A percentile compares a stretch with the other conserved stretches of the same genome.
These are phyloP conservation scores for Sphaerostilbella broomeana DNA, from an alignment of 2,329 filamentous ascomycete species.

Conservation along the genomic window DNA sequence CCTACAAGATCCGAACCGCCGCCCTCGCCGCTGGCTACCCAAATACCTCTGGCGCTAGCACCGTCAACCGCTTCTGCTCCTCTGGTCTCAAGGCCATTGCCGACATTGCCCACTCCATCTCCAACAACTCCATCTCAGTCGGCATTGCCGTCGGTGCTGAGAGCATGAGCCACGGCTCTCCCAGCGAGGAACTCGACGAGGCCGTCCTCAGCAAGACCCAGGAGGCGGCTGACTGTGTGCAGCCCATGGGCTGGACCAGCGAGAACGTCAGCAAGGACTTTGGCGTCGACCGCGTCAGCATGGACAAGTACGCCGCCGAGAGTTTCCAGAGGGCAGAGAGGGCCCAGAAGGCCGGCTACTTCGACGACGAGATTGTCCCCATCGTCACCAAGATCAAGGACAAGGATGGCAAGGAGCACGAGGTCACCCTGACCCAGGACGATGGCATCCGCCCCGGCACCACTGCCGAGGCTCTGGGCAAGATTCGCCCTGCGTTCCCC, in stretches of 20 bases:
- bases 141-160: conserved; percentile 87
- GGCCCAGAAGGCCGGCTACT: conserved; percentile 86
- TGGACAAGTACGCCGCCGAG: conserved; percentile 83
- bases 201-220: conserved; percentile 64
- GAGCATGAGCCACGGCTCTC: conserved; percentile 72
- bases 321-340: conserved; percentile 80
- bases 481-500: conserved; percentile 86
- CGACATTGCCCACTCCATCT: conserved; percentile 87
- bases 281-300: conserved; percentile 67
- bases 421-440: conserved; percentile 74
- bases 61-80: conserved; percentile 94
- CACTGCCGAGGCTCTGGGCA: conserved; percentile 71
- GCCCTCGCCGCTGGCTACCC: conserved; percentile 88
- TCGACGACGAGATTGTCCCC: conserved; percentile 89
- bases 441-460: conserved; percentile 90
- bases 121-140: conserved; percentile 71
- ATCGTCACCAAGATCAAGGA: conserved; percentile 79
- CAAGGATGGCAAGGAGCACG: conserved; percentile 69
- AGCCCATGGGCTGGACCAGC: conserved; percentile 96
- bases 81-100: conserved; percentile 93
- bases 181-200: conserved; percentile 65
- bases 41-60: conserved; percentile 74
- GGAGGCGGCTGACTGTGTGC: conserved; percentile 78
- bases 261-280: conserved; percentile 95
- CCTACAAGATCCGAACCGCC: conserved; percentile 86